These are phyloP conservation scores for Zangia roseola DNA, from an alignment of 768 basidiomycete genomes.

Conservation along the genomic window DNA sequence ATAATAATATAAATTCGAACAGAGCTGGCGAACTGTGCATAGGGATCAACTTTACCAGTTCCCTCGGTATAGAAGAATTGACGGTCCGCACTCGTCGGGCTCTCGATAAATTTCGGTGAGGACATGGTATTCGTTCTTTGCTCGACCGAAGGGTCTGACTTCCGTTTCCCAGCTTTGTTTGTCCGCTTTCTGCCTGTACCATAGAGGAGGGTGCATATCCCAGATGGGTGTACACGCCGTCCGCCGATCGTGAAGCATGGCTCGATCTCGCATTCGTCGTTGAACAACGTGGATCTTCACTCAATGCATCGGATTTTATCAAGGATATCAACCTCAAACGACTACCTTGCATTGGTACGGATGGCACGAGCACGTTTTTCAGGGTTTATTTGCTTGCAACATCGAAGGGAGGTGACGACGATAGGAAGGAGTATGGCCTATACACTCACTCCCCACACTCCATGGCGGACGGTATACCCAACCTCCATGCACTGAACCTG, in stretches of 20 bases:
- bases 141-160: too few relatives aligned
- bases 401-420: not conserved
- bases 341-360: constrained; percentile 15
- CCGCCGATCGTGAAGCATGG: constrained; percentile 21
- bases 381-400: constrained; percentile 13
- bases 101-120: constrained; percentile 21
- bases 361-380: not conserved
- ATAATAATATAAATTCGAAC: not conserved
- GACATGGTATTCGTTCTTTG: too few relatives aligned
- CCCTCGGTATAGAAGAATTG: constrained; percentile 4
- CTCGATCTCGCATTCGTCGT: constrained; percentile 19
- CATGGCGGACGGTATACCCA: constrained; percentile 23
- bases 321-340: constrained; percentile 14
- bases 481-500: too few relatives aligned
- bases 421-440: constrained; percentile 11
- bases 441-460: constrained; percentile 23
- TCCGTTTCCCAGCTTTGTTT: constrained; percentile 11
- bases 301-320: too few relatives aligned
- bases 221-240: constrained; percentile 22
- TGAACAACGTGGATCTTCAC: constrained; percentile 15
- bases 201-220: constrained; percentile 12
- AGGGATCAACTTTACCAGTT: constrained; percentile 14
- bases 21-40: constrained; percentile 19
- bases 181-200: constrained; percentile 16
- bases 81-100: constrained; percentile 12